Evolutionary conservation across 2,329 filamentous ascomycete genomes (phyloP).

Genomic region (Monosporascus sp.): DNA sequence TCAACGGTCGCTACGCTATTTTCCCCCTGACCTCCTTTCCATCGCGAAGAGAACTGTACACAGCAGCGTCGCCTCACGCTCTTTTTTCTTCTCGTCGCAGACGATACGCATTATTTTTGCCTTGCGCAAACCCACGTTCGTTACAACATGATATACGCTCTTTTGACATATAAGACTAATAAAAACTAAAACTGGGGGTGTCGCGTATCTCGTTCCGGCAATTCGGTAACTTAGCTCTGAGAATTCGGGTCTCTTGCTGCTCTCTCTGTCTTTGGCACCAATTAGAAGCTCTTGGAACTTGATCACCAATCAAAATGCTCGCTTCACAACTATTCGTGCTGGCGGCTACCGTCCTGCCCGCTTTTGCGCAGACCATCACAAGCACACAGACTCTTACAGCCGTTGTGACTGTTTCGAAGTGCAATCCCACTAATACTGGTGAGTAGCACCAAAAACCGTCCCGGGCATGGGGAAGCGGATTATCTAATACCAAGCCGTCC

Average conservation of each 20-base stretch:
- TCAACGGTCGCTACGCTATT: background rate
- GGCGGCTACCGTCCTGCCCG: conserved; percentile 22
- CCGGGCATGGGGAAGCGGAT: too few relatives aligned
- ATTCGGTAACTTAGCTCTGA: too few relatives aligned
- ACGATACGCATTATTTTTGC: background rate
- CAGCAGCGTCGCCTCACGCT: background rate
- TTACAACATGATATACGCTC: background rate
- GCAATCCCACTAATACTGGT: conserved; percentile 22
- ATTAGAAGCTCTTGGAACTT: conserved; percentile 5
- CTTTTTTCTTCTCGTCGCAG: background rate
- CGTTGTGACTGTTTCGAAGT: conserved; percentile 25
- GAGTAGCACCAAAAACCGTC: background rate
- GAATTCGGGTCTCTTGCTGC: too few relatives aligned
- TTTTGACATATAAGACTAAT: background rate
- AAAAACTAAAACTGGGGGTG: too few relatives aligned
- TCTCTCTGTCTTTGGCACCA: background rate
- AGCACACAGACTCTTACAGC: conserved; percentile 23
- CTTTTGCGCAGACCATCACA: conserved; percentile 23
- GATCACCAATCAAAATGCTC: conserved; percentile 20
- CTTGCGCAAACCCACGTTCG: background rate
- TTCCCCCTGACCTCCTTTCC: background rate
- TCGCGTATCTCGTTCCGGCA: too few relatives aligned
- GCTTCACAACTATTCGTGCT: conserved; percentile 21
- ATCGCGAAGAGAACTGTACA: background rate
- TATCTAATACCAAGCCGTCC: background rate